Evolutionary conservation across 1,284 basidiomycete species (phyloP).

Genomic region (Marasmius oreades): DNA sequence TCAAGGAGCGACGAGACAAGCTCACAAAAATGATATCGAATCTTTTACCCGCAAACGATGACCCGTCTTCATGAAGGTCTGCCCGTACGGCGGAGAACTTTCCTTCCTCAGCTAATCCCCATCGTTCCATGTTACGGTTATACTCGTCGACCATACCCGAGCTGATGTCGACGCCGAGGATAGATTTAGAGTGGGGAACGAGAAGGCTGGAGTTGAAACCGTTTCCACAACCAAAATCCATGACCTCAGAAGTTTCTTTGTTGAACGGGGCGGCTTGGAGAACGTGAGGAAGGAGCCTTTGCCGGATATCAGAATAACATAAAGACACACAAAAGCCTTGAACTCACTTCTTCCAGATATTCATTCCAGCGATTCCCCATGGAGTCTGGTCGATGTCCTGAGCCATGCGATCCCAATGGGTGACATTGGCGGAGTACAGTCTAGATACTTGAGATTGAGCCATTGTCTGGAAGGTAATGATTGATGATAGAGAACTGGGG

Average conservation of each 20-base stretch:
- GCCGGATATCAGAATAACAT: too few relatives aligned
- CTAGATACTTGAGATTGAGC: too few relatives aligned
- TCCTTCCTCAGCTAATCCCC: conserved; percentile 50
- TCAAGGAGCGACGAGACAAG: conserved; percentile 11
- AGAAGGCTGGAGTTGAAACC: conserved; percentile 32
- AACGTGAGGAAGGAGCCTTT: conserved; percentile 22
- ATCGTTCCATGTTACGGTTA: conserved; percentile 50
- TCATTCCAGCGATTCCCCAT: background rate
- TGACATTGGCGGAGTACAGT: background rate
- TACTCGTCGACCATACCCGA: conserved; percentile 59
- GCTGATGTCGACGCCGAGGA: conserved; percentile 27
- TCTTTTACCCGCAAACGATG: conserved; percentile 45
- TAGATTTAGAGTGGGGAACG: conserved; percentile 42
- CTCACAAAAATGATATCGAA: conserved; percentile 62
- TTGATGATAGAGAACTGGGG: too few relatives aligned
- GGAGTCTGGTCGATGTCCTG: background rate
- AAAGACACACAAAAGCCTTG: too few relatives aligned
- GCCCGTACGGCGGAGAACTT: conserved; percentile 56
- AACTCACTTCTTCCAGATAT: conserved; percentile 1
- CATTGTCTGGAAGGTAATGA: too few relatives aligned
- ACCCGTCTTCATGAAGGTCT: conserved; percentile 44
- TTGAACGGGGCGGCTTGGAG: conserved; percentile 21
- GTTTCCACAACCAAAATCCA: too few relatives aligned
- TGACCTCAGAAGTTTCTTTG: too few relatives aligned
- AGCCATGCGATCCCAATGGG: background rate